phyloP scores from a whole-genome alignment of 1,284 basidiomycete species.

The Tilletia caries region DNA sequence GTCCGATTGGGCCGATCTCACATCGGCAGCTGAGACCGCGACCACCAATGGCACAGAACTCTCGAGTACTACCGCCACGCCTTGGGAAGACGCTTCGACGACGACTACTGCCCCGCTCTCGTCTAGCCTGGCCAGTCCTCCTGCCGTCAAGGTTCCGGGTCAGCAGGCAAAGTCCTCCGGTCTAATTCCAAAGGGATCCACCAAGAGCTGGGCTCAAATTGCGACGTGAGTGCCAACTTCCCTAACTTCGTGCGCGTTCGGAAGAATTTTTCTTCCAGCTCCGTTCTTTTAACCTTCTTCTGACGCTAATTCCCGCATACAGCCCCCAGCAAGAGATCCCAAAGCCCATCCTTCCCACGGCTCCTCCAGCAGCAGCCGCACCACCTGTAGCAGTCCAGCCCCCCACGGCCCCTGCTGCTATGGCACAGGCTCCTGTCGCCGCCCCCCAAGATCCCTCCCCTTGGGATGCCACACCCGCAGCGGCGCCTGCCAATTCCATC shows the following conservation, averaged over 20 bases:
- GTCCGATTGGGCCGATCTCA: slow-evolving; percentile 18
- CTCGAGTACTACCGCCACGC: slow-evolving; percentile 19
- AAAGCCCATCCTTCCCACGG: slow-evolving; percentile 23
- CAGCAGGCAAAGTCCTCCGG: neutral
- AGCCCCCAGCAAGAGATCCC: slow-evolving; percentile 27
- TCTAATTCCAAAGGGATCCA: slow-evolving; percentile 16
- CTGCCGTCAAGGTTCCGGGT: slow-evolving; percentile 35
- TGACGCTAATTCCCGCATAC: no score
- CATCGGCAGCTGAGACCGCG: slow-evolving; percentile 21
- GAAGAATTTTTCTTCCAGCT: neutral
- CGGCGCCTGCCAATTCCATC: no score
- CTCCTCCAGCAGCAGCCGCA: slow-evolving; percentile 18
- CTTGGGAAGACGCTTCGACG: slow-evolving; percentile 25
- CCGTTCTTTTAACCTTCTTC: no score
- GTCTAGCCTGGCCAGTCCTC: slow-evolving; percentile 20
- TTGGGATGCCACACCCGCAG: neutral
- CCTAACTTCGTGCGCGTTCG: neutral
- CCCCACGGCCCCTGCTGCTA: slow-evolving; percentile 22
- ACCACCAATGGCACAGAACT: slow-evolving; percentile 7
- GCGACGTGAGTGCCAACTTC: slow-evolving; percentile 36
- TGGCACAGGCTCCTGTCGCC: slow-evolving; percentile 17
- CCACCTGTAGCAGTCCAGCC: slow-evolving; percentile 10
- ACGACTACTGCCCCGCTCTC: slow-evolving; percentile 30
- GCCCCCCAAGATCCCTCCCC: slow-evolving; percentile 4
- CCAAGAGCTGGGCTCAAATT: slow-evolving; percentile 53